Base-by-base conservation (phyloP, 176 grass and related monocot genomes). In the Puccinellia tenuiflora region DNA sequence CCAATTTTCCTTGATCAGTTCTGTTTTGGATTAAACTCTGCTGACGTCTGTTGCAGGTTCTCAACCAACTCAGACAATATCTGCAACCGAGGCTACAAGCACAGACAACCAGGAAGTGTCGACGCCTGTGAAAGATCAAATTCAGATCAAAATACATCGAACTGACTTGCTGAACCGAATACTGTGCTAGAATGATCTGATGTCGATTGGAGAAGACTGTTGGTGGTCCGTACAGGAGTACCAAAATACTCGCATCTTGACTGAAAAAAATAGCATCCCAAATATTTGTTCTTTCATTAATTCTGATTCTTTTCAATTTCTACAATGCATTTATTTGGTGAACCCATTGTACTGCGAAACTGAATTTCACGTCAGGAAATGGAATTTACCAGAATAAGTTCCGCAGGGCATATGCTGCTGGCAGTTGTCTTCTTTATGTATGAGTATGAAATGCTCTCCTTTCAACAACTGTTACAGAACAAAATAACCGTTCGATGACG, bases 281-380 rank as follows among this genome's bases (percentile, higher is more conserved):
- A 83, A 79, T 31, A 83, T 81, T 84, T 85, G 65, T 91, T 88
- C 73, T 90, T 90, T 89, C 84, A 86, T 96, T 87, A 45, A 84
- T 96, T 91, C 69, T 17, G 56, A 82, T 90, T 84, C 56, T 88
- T 96, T 91, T 75, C 57, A 84, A 86, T 77, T 88, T 83, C 84
- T 88, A 54, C 73, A 88, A 59, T 73, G 68, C 78, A 78, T 88
- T 83, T 86, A 18, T 48, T 79, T 74, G 21, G 26, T 11, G 55
- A 78, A 85, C 55, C 63, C 37, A 78, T 29, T 91, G 85, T 82
- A 86, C 1, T 12, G 3, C 55, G 48, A 73, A 77, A 80, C 75
- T 68, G 75, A 90, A 79, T 31, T 67, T 68, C 67, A 87, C 51
- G 18, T 38, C 63, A 54, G 50, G 40, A 60, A 67, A 79, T 68